Percentiles rank a stretch among this genome's conserved stretches.
phyloP scores from a whole-genome alignment of 2,329 filamentous ascomycete species.

The Pseudogymnoascus sp. region DNA sequence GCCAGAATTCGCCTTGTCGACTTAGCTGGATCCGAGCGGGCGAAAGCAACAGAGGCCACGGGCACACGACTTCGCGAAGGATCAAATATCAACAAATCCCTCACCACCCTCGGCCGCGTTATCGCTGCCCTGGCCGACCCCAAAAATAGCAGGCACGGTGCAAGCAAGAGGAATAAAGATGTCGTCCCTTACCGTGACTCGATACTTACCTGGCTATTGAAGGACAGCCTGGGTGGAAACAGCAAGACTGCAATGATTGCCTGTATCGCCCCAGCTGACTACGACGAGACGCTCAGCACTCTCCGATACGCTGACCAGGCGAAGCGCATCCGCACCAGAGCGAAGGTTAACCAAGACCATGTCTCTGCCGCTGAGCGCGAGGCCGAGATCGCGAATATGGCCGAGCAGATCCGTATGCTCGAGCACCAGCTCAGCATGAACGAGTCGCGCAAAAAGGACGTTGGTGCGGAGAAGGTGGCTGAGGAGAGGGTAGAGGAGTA shows the following conservation, averaged over 20 bases:
- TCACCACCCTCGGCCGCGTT: slow-evolving; percentile 89
- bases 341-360: slow-evolving; percentile 91
- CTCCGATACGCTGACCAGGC: slow-evolving; percentile 96
- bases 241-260: slow-evolving; percentile 99
- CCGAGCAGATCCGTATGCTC: slow-evolving; percentile 81
- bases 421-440: slow-evolving; percentile 60
- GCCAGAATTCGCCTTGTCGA: slow-evolving; percentile 93
- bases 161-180: slow-evolving; percentile 57
- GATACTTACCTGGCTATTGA: slow-evolving; percentile 75
- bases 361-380: slow-evolving; percentile 89
- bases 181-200: slow-evolving; percentile 92
- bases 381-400: slow-evolving; percentile 89
- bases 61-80: slow-evolving; percentile 86
- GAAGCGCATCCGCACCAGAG: slow-evolving; percentile 91
- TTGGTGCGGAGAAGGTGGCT: slow-evolving; percentile 60
- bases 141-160: slow-evolving; percentile 49
- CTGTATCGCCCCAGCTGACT: slow-evolving; percentile 90
- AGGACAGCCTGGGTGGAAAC: slow-evolving; percentile 93
- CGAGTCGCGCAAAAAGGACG: slow-evolving; percentile 60
- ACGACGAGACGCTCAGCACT: slow-evolving; percentile 93
- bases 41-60: slow-evolving; percentile 91
- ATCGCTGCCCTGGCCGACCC: slow-evolving; percentile 79
- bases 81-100: slow-evolving; percentile 97
- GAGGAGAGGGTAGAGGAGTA: slow-evolving; percentile 90
- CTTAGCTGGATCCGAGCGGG: slow-evolving; percentile 87